Evolutionary conservation across 371 early-diverging fungal genomes (phyloP), one percentile per base, ranked within the genome.

Genomic region (Mortierella polycephala): DNA sequence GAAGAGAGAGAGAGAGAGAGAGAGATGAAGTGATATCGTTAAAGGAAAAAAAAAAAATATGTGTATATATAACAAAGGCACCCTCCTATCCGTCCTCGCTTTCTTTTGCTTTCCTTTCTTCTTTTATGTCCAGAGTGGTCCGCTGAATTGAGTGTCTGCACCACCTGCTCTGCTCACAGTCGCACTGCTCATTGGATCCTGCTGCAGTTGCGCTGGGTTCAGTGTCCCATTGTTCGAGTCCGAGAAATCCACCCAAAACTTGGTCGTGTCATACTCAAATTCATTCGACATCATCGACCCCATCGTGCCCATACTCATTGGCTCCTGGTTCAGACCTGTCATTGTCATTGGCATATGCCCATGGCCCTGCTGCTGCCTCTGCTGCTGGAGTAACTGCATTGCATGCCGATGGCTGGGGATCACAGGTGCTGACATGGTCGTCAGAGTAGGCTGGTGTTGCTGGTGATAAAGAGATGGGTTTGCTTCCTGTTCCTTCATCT

Each of bases 341-440:
- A 69, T 75, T 40, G 75, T 75, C 75, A 75, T 69, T 7, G 68
- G 60, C 62, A 74, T 57, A n/a, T 51, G 59, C 21, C n/a, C 30
- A 23, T 70, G 64, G 30, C 52, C 10, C 12, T 50, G 66, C 46
- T 66, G 75, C 12, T 69, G 66, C 46, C n/a, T 12, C 12, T 61
- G 72, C 37, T 75, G 75, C 41, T 70, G 71, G 14, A 76, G 60
- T 39, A 76, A 67, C 37, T 71, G 68, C 57, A 77, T 44, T 11
- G 77, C 77, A 71, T 71, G 68, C 37, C 71, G 68, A 23, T 77
- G 76, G 51, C 76, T 76, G 13, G 76, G 76, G 42, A 76, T 76
- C n/a, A 76, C 76, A 51, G 71, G 76, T 0, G 76, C 64, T 16
- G 64, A 40, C 75, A 75, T 63, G 54, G 52, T 76, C 54, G 58